phyloP scores from a whole-genome alignment of 2,329 filamentous ascomycete genomes.

The Aspergillus neoniger region DNA sequence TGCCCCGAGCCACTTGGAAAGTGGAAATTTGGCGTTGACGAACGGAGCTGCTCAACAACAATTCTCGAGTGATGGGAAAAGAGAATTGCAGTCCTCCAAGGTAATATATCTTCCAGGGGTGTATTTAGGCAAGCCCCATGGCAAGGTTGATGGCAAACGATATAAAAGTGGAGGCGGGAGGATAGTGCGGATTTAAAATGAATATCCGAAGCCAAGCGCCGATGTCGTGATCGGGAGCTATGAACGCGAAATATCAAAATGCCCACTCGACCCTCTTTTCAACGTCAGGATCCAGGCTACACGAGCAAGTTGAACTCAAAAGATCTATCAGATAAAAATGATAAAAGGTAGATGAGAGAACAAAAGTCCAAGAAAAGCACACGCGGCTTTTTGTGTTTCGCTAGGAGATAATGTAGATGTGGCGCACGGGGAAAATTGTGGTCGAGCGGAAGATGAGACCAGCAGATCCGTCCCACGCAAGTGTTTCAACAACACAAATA shows the following conservation, averaged over 20 bases:
- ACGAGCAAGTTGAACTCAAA: conserved; percentile 4
- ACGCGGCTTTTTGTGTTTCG: neutral
- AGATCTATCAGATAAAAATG: neutral
- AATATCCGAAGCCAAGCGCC: conserved; percentile 20
- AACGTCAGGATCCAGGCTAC: conserved; percentile 1
- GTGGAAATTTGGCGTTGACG: neutral
- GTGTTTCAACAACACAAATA: neutral
- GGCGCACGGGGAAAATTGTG: conserved; percentile 2
- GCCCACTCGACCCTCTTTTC: conserved; percentile 15
- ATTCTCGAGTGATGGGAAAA: neutral
- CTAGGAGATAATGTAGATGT: neutral
- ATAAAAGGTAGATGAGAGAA: neutral
- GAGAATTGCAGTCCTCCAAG: neutral
- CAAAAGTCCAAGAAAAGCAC: conserved; percentile 2
- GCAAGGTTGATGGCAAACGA: conserved; percentile 13
- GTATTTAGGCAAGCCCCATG: conserved; percentile 13
- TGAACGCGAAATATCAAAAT: conserved; percentile 24
- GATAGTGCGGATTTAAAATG: conserved; percentile 19
- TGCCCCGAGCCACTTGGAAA: conserved; percentile 3
- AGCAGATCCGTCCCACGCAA: neutral
- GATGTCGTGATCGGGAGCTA: conserved; percentile 34
- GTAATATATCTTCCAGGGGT: conserved; percentile 2
- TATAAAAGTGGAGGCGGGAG: conserved; percentile 11
- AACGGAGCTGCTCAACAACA: neutral
- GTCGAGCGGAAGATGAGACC: neutral